Evolutionary conservation across 2,329 filamentous ascomycete species (phyloP), one percentile per base, ranked within the genome.

Genomic region (Trichoderma hamatum): DNA sequence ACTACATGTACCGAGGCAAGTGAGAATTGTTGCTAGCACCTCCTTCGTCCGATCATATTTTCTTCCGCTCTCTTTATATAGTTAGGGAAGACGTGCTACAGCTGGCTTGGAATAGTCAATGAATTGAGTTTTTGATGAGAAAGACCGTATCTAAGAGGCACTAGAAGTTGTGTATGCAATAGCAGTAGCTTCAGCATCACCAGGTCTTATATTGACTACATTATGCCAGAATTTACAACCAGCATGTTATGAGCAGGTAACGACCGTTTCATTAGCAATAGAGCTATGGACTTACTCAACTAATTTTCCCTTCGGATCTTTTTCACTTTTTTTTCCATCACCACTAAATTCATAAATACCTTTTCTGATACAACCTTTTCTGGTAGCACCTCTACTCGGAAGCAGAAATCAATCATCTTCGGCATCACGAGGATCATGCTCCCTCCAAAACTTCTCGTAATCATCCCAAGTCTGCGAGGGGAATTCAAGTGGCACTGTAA

Each of bases 371-470:
- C 14, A 16, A 32, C 7, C 5, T 34, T 26, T 19, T 3, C 24
- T 13, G 5, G n/a, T 13, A 4, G 11, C 26, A 16, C 14, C 2
- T 34, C 9, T 19, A 14, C n/a, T 5, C n/a, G 39, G 6, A 32
- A 16, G n/a, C n/a, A n/a, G n/a, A 2, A n/a, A 26, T 59, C 54
- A 67, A 10, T 67, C 63, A 56, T 67, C 63, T 49, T 67, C 63
- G 1, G 63, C 54, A 59, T 67, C 63, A 1, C 63, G 63, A 21
- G 63, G 63, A 21, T 67, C 63, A 67, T 67, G 26, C 36, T 58
- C 54, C 36, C 34, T 51, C 63, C 63, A 67, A 21, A 34, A 67
- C 39, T 67, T 59, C 39, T 67, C 63, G 30, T 67, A 67, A 11
- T 59, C 54, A 0, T 59, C 54, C 54, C 54, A 51, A 10, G 39